Base-by-base conservation (phyloP, 2,329 filamentous ascomycete species). In the Epichloe sp. region DNA sequence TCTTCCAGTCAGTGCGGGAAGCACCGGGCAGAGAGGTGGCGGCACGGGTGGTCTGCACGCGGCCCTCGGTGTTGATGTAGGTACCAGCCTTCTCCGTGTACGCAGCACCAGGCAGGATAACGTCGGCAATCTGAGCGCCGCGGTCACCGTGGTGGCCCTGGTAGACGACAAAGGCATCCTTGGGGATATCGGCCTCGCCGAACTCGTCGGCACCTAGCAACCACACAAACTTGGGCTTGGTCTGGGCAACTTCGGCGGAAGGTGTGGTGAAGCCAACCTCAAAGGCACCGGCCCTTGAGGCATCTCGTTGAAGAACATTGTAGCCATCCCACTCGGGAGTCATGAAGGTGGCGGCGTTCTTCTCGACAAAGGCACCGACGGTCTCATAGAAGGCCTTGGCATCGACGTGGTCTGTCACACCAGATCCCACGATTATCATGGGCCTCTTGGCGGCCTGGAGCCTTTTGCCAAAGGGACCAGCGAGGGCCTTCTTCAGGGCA, bases 51-150 rank as follows among this genome's bases (percentile, higher is more conserved):
- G 95, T 85, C 73, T 98, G 93, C 21, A 93, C 88, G 61, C 93
- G 87, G 52, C 93, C 93, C 71, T 98, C 93, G 0, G 93, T 97
- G 80, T 97, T 98, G 71, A 98, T 81, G 64, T 95, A 98, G 44
- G 93, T 98, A 54, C 83, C 90, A 23, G 85, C 82, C 77, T 97
- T 98, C 75, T 98, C 93, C 23, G 91, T 97, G 74, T 96, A 98
- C 12, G 93, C 89, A 48, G 89, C 89, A 58, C 89, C 91, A 31
- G 93, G 93, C 19, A 98, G 86, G 58, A 98, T 80, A 52, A 98
- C 81, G 63, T 98, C 91, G 47, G 93, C 93, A 55, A 96, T 80
- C 70, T 94, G 85, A 51, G 93, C 93, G 57, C 91, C 93, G 49
- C 80, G 80, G 72, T 98, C 93, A 70, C 93, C 93, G 69, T 98